Evolutionary conservation across 306 rosid genomes (phyloP).

Genomic region (Lupinus albus): DNA sequence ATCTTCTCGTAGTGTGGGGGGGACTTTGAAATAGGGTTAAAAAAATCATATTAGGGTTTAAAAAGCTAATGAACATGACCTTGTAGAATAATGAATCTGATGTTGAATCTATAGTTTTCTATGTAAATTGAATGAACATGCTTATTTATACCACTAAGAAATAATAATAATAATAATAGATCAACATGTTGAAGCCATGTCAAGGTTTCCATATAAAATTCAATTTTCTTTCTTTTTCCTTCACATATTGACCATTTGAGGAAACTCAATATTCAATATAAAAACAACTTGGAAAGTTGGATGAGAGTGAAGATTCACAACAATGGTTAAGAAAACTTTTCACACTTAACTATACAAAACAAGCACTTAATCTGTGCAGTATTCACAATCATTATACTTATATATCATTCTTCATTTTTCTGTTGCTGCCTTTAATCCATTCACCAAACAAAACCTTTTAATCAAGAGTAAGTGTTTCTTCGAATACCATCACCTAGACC

Average conservation of each 20-base stretch:
- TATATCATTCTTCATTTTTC: conserved; percentile 42
- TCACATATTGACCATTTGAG: conserved; percentile 21
- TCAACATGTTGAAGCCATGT: conserved; percentile 29
- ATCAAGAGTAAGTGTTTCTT: conserved; percentile 71
- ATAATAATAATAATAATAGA: no score
- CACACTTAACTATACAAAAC: conserved; percentile 51
- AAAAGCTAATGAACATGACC: no score
- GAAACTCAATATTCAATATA: not conserved
- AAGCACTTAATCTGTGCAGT: conserved; percentile 48
- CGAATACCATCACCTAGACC: conserved; percentile 79
- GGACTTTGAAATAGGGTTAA: no score
- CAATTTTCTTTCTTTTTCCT: conserved; percentile 16
- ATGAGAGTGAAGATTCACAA: conserved; percentile 43
- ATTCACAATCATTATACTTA: conserved; percentile 55
- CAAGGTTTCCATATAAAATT: conserved; percentile 36
- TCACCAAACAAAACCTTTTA: conserved; percentile 50
- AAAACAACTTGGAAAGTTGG: conserved; percentile 26
- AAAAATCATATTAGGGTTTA: no score
- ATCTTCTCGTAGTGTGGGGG: no score
- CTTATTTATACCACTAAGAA: no score
- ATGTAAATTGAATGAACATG: no score
- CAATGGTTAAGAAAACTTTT: conserved; percentile 49
- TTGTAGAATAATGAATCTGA: no score
- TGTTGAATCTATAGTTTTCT: no score
- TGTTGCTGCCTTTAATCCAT: conserved; percentile 50